These are phyloP conservation scores for Austropuccinia psidii DNA, from an alignment of 1,284 basidiomycete species.

Conservation along the genomic window DNA sequence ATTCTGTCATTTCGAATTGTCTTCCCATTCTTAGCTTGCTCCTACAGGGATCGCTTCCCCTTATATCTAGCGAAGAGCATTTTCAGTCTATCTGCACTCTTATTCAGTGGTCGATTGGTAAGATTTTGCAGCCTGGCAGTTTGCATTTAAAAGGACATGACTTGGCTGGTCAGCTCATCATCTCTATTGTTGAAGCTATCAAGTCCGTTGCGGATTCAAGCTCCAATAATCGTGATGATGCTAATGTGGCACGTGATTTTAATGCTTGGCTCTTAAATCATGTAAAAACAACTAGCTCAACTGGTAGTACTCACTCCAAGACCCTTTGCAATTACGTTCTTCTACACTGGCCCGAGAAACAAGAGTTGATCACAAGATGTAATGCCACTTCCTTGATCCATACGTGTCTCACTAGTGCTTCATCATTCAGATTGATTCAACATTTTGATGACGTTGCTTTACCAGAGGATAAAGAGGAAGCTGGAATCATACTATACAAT, in stretches of 20 bases:
- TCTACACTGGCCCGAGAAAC: slow-evolving; percentile 32
- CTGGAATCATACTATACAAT: slow-evolving; percentile 11
- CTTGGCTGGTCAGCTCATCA: not conserved
- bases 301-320: not conserved
- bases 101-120: slow-evolving; percentile 12
- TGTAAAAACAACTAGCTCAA: not conserved
- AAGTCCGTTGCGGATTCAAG: slow-evolving; percentile 7
- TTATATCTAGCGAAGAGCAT: slow-evolving; percentile 18
- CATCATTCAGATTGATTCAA: slow-evolving; percentile 27
- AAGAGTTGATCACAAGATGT: not conserved
- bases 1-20: slow-evolving; percentile 52
- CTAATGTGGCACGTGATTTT: slow-evolving; percentile 5
- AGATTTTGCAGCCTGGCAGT: slow-evolving; percentile 13
- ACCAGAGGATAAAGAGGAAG: not conserved
- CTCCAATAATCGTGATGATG: not conserved
- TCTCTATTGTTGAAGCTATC: slow-evolving; percentile 9
- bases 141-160: not conserved
- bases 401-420: not conserved
- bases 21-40: slow-evolving; percentile 50
- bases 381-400: not conserved
- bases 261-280: slow-evolving; percentile 22
- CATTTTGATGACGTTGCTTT: slow-evolving; percentile 3
- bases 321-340: slow-evolving; percentile 2
- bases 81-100: slow-evolving; percentile 24
- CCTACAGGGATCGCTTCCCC: slow-evolving; percentile 14